phyloP scores from a whole-genome alignment of 805 yeast genomes.

The Ascoidea rubescens region DNA sequence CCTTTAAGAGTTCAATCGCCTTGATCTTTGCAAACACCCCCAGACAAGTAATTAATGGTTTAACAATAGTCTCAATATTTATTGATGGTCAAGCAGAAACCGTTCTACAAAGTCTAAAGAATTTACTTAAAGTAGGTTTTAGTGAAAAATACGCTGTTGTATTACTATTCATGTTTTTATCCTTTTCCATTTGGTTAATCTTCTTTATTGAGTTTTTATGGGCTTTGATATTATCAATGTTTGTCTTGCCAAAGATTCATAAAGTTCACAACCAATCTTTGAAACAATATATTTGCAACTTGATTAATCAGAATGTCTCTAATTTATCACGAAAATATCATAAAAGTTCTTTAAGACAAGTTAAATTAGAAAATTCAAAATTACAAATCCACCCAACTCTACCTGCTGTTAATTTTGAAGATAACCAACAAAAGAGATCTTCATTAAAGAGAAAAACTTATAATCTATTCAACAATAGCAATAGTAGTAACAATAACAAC shows the following conservation, averaged over 20 bases:
- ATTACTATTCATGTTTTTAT: slow-evolving; percentile 59
- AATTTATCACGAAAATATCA: slow-evolving; percentile 29
- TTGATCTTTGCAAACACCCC: slow-evolving; percentile 74
- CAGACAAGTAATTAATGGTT: slow-evolving; percentile 71
- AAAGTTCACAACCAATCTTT: slow-evolving; percentile 26
- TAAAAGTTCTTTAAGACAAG: slow-evolving; percentile 15
- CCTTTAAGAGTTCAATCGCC: slow-evolving; percentile 46
- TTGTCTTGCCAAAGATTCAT: slow-evolving; percentile 32
- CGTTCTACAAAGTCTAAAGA: slow-evolving; percentile 16
- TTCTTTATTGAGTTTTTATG: slow-evolving; percentile 42
- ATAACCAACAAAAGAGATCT: background rate
- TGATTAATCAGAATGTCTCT: slow-evolving; percentile 45
- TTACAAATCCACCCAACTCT: slow-evolving; percentile 15
- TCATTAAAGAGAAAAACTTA: background rate
- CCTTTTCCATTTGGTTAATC: slow-evolving; percentile 60
- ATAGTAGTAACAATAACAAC: background rate
- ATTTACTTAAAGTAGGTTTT: slow-evolving; percentile 34
- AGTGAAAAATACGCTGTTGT: slow-evolving; percentile 58
- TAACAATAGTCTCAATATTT: slow-evolving; percentile 47
- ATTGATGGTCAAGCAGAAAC: slow-evolving; percentile 19
- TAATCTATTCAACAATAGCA: background rate
- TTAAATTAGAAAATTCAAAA: slow-evolving; percentile 14
- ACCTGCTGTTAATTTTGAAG: slow-evolving; percentile 10
- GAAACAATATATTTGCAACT: slow-evolving; percentile 46
- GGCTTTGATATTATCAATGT: slow-evolving; percentile 39